These are phyloP conservation scores for Auricularia sp. DNA, from an alignment of 768 basidiomycete genomes.

Conservation along the genomic window DNA sequence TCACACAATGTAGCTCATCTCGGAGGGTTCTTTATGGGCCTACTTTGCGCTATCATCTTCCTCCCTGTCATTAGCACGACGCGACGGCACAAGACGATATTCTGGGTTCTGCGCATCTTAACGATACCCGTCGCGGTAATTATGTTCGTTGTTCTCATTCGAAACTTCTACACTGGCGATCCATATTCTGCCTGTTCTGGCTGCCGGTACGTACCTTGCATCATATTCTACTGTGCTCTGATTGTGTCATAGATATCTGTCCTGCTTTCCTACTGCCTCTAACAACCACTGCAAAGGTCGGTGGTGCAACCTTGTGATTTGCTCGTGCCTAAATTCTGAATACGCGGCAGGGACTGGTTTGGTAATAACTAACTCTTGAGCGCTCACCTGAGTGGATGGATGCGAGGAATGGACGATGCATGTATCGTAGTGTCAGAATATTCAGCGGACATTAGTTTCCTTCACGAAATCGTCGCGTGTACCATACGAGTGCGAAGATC, in stretches of 20 bases:
- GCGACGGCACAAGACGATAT: slow-evolving; percentile 56
- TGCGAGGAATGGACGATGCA: no score
- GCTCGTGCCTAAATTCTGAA: neutral
- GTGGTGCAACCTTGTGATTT: neutral
- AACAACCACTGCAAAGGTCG: slow-evolving; percentile 26
- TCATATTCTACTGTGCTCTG: no score
- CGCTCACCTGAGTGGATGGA: no score
- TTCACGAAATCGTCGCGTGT: no score
- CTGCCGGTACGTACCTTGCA: slow-evolving; percentile 43
- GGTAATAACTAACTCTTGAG: no score
- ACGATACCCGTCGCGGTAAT: slow-evolving; percentile 70
- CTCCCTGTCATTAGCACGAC: slow-evolving; percentile 84
- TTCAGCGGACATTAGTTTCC: no score
- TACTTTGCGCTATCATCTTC: slow-evolving; percentile 72
- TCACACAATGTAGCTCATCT: slow-evolving; percentile 46
- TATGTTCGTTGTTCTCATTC: slow-evolving; percentile 68
- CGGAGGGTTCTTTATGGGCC: slow-evolving; percentile 76
- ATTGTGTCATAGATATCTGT: slow-evolving; percentile 34
- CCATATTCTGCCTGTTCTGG: slow-evolving; percentile 85
- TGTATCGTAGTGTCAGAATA: no score
- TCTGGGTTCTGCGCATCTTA: slow-evolving; percentile 61
- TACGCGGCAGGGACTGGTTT: neutral
- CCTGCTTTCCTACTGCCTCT: slow-evolving; percentile 67
- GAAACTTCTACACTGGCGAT: slow-evolving; percentile 86
- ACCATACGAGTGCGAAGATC: no score